Evolutionary conservation across 2,329 filamentous ascomycete species (phyloP), one percentile per base, ranked within the genome.

Genomic region (Diaporthe velutina): DNA sequence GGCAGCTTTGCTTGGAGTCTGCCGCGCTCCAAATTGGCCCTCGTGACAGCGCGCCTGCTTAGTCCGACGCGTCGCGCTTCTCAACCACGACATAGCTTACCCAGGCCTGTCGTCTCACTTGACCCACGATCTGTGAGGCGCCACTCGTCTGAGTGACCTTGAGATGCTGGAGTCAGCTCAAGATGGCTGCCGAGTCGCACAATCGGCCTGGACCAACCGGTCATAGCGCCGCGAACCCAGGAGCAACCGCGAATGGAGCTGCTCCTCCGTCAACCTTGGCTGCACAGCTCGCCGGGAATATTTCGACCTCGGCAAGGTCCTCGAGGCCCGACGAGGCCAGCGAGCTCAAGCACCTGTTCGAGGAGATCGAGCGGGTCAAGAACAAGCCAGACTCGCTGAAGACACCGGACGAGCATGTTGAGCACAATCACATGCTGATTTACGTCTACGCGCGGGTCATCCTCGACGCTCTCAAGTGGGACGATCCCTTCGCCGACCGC

Each of bases 361-460:
- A 85, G 60, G 83, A 88, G 40, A 90, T 93, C 45, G 87, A 91
- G 78, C 83, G 84, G 30, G 85, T 90, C 76, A 90, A 90, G 73
- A 86, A 89, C 76, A 80, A 88, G 15, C 88, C 85, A 52, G 83
- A 81, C 1, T 80, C 87, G 35, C 88, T 96, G 35, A 91, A 92
- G 42, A 89, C 90, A 17, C 80, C 87, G 2, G 90, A 93, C 76
- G 91, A 94, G 58, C 92, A 93, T 77, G 84, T 94, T 58, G 89
- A 92, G 68, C 92, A 97, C 81, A 96, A 97, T 78, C 93, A 95
- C 79, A 94, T 95, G 83, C 89, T 98, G 67, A 92, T 98, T 70
- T 95, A 94, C 80, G 93, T 98, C 76, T 94, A 97, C 78, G 89
- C 93, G 67, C 93, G 94, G 80, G 94, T 95, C 74, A 93, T 95